Conservation (phyloP, 2,329 filamentous ascomycete species). For the Tolypocladium amazonense region DNA sequence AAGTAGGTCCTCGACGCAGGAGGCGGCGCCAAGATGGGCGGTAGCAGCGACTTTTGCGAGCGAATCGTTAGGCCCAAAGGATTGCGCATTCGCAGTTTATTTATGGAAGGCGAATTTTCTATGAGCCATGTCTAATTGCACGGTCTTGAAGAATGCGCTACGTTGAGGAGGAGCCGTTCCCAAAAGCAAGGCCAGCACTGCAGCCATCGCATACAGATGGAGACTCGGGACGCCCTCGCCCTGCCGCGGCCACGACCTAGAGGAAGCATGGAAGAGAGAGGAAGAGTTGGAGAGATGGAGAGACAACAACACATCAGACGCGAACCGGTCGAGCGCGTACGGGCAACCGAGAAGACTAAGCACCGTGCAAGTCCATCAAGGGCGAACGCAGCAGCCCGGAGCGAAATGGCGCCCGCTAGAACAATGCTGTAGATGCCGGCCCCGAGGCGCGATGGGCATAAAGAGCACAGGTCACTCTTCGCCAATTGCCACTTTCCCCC, state of each 20-base stretch:
- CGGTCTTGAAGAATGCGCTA: neutral
- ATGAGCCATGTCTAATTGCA: conserved; percentile 5
- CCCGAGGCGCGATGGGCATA: neutral
- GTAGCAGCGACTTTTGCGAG: neutral
- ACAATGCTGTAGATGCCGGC: neutral
- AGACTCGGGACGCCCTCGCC: neutral
- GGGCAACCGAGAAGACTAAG: neutral
- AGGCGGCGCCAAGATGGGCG: neutral
- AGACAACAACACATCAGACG: neutral
- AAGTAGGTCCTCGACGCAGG: neutral
- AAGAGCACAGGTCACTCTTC: neutral
- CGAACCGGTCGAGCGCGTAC: neutral
- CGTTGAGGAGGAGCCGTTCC: neutral
- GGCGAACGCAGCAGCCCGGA: neutral
- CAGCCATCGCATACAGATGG: conserved; percentile 1
- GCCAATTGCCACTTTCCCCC: neutral
- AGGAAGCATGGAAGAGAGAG: neutral
- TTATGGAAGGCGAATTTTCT: neutral
- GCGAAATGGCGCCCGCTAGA: neutral
- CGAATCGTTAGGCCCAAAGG: neutral
- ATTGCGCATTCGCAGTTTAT: neutral
- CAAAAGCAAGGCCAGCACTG: conserved; percentile 2
- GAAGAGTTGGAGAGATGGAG: neutral
- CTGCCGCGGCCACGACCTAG: neutral
- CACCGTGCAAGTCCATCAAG: neutral